Percentiles rank a stretch among this genome's conserved stretches.
Evolutionary conservation across 2,329 filamentous ascomycete species (phyloP).

Genomic region (Aspergillus sp.): DNA sequence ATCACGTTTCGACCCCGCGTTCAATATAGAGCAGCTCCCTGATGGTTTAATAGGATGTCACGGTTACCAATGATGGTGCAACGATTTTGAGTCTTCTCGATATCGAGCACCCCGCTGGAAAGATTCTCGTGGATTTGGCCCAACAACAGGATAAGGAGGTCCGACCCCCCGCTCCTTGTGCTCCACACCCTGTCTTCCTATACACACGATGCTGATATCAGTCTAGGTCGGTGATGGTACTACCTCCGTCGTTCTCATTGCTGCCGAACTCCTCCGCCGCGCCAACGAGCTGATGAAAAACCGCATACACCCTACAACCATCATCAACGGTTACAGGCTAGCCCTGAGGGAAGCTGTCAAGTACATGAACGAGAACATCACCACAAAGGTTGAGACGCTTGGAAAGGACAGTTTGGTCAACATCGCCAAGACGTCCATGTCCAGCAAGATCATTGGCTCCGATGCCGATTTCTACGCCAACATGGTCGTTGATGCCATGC

Average conservation of each 20-base stretch:
- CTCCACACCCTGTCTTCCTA: background rate
- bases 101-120: constrained; percentile 96
- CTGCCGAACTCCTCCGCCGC: constrained; percentile 87
- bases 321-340: constrained; percentile 96
- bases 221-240: constrained; percentile 85
- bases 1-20: constrained; percentile 24
- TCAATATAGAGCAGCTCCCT: constrained; percentile 10
- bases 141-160: constrained; percentile 97
- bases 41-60: constrained; percentile 71
- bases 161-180: constrained; percentile 9
- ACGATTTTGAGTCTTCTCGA: constrained; percentile 94
- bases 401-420: constrained; percentile 87
- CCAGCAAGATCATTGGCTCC: constrained; percentile 94
- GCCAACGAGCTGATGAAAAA: constrained; percentile 99
- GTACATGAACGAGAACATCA: constrained; percentile 98
- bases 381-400: constrained; percentile 89
- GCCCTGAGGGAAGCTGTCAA: constrained; percentile 94
- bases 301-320: constrained; percentile 98
- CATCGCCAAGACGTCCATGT: constrained; percentile 99
- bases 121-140: constrained; percentile 95
- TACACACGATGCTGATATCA: constrained; percentile 1
- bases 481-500: constrained; percentile 96
- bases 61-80: constrained; percentile 97
- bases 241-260: constrained; percentile 95
- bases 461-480: constrained; percentile 97